Conservation (phyloP, 2,329 filamentous ascomycete genomes). For the Penicillium sp. region DNA sequence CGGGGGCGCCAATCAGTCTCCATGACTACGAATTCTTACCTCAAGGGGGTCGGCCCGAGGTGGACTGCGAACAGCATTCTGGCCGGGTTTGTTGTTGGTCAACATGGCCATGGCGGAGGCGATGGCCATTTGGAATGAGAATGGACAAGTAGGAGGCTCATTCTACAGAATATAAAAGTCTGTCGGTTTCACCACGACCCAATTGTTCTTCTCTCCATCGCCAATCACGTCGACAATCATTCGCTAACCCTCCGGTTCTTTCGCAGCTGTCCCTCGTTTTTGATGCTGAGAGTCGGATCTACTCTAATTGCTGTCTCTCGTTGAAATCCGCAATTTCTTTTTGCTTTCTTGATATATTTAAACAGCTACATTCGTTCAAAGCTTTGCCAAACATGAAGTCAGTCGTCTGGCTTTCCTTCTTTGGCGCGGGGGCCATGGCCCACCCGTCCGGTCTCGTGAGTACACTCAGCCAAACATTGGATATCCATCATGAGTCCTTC, state of each 20-base stretch:
- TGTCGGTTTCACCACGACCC: background rate
- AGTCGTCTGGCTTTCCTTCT: slow-evolving; percentile 27
- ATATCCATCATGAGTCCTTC: too few species aligned
- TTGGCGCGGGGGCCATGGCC: slow-evolving; percentile 36
- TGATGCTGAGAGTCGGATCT: background rate
- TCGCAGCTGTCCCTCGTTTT: background rate
- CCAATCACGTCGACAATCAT: slow-evolving; percentile 9
- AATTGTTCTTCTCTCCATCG: background rate
- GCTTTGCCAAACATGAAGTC: slow-evolving; percentile 17
- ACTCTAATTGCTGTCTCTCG: slow-evolving; percentile 12
- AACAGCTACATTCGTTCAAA: background rate
- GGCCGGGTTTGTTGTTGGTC: slow-evolving; percentile 3
- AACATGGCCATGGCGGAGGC: background rate
- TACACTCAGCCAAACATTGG: slow-evolving; percentile 2
- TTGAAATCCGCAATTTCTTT: slow-evolving; percentile 10
- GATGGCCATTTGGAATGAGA: background rate
- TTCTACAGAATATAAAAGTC: slow-evolving; percentile 2
- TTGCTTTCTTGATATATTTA: background rate
- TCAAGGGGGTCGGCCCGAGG: background rate
- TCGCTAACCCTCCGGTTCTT: slow-evolving; percentile 3
- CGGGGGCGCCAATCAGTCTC: background rate
- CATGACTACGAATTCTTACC: background rate
- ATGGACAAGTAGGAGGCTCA: background rate
- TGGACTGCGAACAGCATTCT: slow-evolving; percentile 2
- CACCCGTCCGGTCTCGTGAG: slow-evolving; percentile 40